phyloP scores from a whole-genome alignment of 169 alveolate genomes.

The Besnoitia besnoiti region DNA sequence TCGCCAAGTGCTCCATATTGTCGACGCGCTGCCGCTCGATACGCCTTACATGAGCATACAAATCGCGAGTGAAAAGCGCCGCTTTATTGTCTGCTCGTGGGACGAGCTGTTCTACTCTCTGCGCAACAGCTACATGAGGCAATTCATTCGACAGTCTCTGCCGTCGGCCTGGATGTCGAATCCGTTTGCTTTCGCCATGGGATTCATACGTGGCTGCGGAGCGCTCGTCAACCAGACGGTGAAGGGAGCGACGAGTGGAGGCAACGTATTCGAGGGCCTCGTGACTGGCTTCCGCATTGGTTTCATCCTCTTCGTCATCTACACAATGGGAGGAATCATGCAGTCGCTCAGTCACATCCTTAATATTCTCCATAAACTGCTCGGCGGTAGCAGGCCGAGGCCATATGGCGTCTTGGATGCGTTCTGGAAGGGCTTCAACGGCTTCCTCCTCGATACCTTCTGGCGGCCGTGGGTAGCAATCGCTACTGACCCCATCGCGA shows the following conservation, averaged over 20 bases:
- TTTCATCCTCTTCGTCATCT: slow-evolving; percentile 82
- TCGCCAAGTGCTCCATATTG: slow-evolving; percentile 84
- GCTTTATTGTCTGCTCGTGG: slow-evolving; percentile 82
- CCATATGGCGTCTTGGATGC: slow-evolving; percentile 91
- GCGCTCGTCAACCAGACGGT: slow-evolving; percentile 81
- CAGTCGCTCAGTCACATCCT: slow-evolving; percentile 87
- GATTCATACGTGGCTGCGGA: slow-evolving; percentile 83
- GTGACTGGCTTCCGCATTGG: slow-evolving; percentile 88
- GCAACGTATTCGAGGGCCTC: slow-evolving; percentile 85
- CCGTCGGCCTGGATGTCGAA: slow-evolving; percentile 91
- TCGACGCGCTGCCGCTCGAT: slow-evolving; percentile 91
- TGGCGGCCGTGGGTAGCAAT: slow-evolving; percentile 89
- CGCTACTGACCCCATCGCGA: slow-evolving; percentile 76
- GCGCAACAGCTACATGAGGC: slow-evolving; percentile 85
- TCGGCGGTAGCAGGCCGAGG: slow-evolving; percentile 89
- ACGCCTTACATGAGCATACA: slow-evolving; percentile 90
- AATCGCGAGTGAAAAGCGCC: slow-evolving; percentile 81
- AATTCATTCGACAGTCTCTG: slow-evolving; percentile 86
- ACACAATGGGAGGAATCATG: slow-evolving; percentile 88
- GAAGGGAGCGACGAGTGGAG: slow-evolving; percentile 78
- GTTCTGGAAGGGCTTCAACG: slow-evolving; percentile 88
- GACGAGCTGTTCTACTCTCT: slow-evolving; percentile 84
- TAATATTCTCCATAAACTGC: slow-evolving; percentile 85
- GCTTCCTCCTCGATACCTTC: slow-evolving; percentile 84
- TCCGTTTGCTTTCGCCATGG: slow-evolving; percentile 85